Conservation (phyloP, 306 rosid species). For the Dalbergia oliveri region DNA sequence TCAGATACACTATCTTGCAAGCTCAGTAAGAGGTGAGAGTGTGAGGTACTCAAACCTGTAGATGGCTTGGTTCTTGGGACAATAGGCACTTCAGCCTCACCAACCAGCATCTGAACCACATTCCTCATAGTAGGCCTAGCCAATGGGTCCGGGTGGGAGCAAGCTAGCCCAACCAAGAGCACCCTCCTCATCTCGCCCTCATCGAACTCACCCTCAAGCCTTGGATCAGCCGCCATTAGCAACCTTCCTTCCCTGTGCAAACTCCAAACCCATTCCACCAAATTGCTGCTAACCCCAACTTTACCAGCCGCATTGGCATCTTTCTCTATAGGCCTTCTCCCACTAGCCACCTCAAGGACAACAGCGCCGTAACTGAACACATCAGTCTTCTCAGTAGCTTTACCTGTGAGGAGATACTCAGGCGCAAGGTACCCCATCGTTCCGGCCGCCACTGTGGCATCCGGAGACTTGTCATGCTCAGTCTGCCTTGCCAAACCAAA, state of each 20-base stretch:
- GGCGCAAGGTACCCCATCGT: constrained; percentile 99
- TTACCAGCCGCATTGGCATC: constrained; percentile 63
- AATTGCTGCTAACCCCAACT: constrained; percentile 64
- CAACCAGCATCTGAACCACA: constrained; percentile 89
- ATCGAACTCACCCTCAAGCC: constrained; percentile 71
- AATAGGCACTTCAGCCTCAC: constrained; percentile 85
- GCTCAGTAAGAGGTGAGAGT: constrained; percentile 70
- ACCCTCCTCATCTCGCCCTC: constrained; percentile 77
- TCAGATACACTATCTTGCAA: constrained; percentile 95
- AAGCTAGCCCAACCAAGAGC: constrained; percentile 78
- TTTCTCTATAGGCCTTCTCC: constrained; percentile 93
- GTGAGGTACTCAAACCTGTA: constrained; percentile 75
- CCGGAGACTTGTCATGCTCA: constrained; percentile 96
- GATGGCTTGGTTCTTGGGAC: constrained; percentile 83
- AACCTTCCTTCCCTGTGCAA: constrained; percentile 81
- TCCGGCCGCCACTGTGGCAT: constrained; percentile 96
- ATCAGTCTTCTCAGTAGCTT: constrained; percentile 92
- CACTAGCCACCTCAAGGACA: constrained; percentile 93
- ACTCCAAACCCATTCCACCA: constrained; percentile 99
- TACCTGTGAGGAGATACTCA: constrained; percentile 87
- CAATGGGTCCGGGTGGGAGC: constrained; percentile 87
- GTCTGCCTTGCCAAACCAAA: constrained; percentile 95
- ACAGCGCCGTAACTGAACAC: constrained; percentile 96
- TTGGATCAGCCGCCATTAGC: constrained; percentile 69
- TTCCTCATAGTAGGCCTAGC: constrained; percentile 82